Conservation (phyloP, 805 yeast species). For the Cyberlindnera bimundalis region DNA sequence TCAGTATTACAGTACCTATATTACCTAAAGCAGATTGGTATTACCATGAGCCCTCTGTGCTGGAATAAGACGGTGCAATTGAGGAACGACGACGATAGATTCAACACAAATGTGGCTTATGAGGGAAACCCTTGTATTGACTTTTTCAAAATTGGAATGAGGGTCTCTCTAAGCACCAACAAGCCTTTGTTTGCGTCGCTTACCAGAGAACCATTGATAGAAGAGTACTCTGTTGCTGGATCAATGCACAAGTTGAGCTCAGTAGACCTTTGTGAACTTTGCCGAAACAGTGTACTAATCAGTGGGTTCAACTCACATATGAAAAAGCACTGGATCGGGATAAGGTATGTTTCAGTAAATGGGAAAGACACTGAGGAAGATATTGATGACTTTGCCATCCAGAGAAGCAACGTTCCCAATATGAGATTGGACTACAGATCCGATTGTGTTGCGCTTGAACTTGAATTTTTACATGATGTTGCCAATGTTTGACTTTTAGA, state of each 20-base stretch:
- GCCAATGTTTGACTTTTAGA: not conserved
- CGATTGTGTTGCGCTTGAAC: slow-evolving; percentile 22
- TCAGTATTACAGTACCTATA: slow-evolving; percentile 26
- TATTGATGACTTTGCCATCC: slow-evolving; percentile 26
- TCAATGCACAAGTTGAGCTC: slow-evolving; percentile 25
- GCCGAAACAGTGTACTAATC: slow-evolving; percentile 27
- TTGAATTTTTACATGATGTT: slow-evolving; percentile 12
- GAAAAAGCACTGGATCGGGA: slow-evolving; percentile 30
- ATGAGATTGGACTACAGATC: slow-evolving; percentile 27
- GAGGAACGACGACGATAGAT: slow-evolving; percentile 24
- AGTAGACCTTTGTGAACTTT: slow-evolving; percentile 28
- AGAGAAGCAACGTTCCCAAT: slow-evolving; percentile 27
- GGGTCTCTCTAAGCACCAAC: slow-evolving; percentile 24
- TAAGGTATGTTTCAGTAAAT: slow-evolving; percentile 12
- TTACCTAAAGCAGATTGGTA: slow-evolving; percentile 29
- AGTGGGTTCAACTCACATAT: slow-evolving; percentile 25
- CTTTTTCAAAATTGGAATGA: slow-evolving; percentile 26
- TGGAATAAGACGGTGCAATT: slow-evolving; percentile 29
- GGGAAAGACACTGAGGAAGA: slow-evolving; percentile 14
- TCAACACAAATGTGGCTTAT: slow-evolving; percentile 15
- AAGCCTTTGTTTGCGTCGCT: slow-evolving; percentile 27
- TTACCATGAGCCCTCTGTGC: slow-evolving; percentile 28
- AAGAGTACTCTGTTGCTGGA: slow-evolving; percentile 28
- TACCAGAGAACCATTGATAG: slow-evolving; percentile 30
- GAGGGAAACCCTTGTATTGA: slow-evolving; percentile 24